A percentile compares a stretch with the other conserved stretches of the same genome.
These are phyloP conservation scores for Aspergillus transmontanensis DNA, from an alignment of 2,329 filamentous ascomycete species.

Conservation along the genomic window DNA sequence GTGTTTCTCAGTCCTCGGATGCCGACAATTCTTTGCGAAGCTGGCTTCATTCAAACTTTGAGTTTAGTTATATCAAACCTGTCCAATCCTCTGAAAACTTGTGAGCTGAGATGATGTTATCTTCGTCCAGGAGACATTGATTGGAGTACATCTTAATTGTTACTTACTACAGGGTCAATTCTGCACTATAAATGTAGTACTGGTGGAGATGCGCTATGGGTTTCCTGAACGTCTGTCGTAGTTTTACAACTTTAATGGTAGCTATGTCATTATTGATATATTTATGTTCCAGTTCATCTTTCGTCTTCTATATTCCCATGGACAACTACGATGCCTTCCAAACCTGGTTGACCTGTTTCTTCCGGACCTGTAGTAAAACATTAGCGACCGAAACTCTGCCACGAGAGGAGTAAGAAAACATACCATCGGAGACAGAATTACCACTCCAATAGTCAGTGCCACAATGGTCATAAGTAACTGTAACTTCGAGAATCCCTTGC, in stretches of 20 bases:
- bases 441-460: conserved; percentile 74
- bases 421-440: conserved; percentile 83
- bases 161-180: neutral
- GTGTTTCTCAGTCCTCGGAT: neutral
- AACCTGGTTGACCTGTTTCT: conserved; percentile 52
- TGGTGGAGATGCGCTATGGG: neutral
- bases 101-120: too few relatives aligned
- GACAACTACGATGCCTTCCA: conserved; percentile 23
- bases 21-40: too few relatives aligned
- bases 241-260: neutral
- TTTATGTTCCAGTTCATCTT: neutral
- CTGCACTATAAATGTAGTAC: neutral
- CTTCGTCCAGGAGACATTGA: neutral
- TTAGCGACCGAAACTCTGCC: neutral
- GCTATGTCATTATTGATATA: conserved; percentile 1
- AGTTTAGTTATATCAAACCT: neutral
- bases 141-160: neutral
- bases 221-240: neutral
- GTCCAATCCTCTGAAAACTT: neutral
- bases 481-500: conserved; percentile 89
- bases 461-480: conserved; percentile 82
- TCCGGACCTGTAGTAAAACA: conserved; percentile 43
- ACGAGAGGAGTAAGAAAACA: conserved; percentile 36
- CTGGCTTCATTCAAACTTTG: neutral
- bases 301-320: neutral